These are phyloP conservation scores for Fusarium mangiferae DNA, from an alignment of 2,329 filamentous ascomycete species.

Conservation along the genomic window DNA sequence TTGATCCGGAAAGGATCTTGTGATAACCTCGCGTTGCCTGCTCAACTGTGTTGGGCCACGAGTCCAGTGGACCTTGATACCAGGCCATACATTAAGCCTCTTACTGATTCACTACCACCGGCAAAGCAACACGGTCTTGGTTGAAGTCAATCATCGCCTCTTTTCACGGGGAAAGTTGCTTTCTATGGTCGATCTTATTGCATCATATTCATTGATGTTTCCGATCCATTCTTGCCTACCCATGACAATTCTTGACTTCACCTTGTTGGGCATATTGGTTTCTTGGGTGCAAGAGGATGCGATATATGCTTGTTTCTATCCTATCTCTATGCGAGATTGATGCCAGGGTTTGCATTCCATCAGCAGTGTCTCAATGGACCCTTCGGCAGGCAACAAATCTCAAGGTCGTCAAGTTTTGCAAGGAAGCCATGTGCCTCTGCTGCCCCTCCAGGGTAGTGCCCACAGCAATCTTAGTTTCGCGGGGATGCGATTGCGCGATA, in stretches of 20 bases:
- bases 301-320: too few relatives aligned
- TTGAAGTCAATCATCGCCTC: constrained; percentile 11
- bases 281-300: too few relatives aligned
- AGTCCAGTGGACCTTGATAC: constrained; percentile 5
- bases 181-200: background rate
- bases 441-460: constrained; percentile 30
- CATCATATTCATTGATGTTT: background rate
- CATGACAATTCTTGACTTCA: background rate
- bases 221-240: background rate
- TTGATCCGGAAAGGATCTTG: constrained; percentile 5
- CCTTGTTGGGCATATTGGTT: background rate
- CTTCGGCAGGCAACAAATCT: background rate
- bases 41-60: constrained; percentile 10
- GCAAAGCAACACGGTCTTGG: background rate
- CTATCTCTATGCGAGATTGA: too few relatives aligned
- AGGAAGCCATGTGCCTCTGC: background rate
- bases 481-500: constrained; percentile 22
- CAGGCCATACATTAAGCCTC: background rate
- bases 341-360: background rate
- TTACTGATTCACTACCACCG: background rate
- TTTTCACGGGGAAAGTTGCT: background rate
- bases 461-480: constrained; percentile 21
- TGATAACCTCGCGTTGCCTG: constrained; percentile 25
- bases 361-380: constrained; percentile 4
- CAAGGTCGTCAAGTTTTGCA: constrained; percentile 2